phyloP scores from a whole-genome alignment of 2,329 filamentous ascomycete genomes.

The Aureobasidium sp. region DNA sequence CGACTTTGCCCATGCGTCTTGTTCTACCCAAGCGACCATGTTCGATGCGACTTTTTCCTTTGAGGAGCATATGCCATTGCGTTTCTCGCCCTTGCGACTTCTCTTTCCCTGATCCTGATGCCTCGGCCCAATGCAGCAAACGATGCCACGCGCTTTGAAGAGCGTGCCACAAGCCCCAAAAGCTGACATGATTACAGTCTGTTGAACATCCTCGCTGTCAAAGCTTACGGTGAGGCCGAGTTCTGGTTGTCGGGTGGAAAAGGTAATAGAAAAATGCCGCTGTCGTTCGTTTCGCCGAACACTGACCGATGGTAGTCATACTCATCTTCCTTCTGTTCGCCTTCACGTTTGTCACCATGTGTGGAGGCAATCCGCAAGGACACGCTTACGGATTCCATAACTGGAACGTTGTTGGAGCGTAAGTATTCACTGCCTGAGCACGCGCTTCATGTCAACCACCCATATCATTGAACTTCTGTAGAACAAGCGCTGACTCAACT shows the following conservation, averaged over 20 bases:
- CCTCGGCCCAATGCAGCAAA: constrained; percentile 5
- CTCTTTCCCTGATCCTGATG: not conserved
- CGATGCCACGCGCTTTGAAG: constrained; percentile 1
- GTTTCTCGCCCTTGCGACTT: not conserved
- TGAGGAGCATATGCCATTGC: not conserved
- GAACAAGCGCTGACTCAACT: no score
- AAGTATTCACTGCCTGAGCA: no score
- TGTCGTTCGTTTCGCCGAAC: no score
- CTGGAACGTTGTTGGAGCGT: no score
- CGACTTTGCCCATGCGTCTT: constrained; percentile 6
- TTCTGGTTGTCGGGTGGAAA: constrained; percentile 46
- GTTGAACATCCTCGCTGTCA: constrained; percentile 40
- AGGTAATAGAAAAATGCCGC: no score
- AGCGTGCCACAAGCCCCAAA: not conserved
- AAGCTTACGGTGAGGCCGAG: constrained; percentile 38
- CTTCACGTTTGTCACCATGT: constrained; percentile 24
- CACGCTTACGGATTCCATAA: constrained; percentile 39
- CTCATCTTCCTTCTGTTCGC: constrained; percentile 35
- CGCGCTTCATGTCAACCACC: no score
- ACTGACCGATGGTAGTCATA: no score
- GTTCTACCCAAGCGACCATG: constrained; percentile 13
- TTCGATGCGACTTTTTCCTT: constrained; percentile 7
- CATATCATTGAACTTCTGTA: no score
- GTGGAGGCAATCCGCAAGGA: constrained; percentile 28
- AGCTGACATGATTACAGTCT: constrained; percentile 20